Conservation (phyloP, 257 asterid genomes). For the Solanum peruvianum region DNA sequence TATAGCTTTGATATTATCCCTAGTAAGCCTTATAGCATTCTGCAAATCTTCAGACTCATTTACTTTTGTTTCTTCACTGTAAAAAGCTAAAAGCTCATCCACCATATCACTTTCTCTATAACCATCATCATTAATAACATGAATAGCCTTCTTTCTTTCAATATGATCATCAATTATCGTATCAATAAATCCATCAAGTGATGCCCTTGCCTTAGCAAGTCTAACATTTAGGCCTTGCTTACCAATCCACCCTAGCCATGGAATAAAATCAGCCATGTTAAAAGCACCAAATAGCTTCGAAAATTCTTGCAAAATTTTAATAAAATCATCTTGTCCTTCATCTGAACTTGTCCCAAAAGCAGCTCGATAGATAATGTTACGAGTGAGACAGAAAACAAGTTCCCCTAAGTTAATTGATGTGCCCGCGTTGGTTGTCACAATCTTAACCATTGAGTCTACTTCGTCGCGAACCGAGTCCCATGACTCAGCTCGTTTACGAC, state of each 20-base stretch:
- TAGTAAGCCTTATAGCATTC: slow-evolving; percentile 46
- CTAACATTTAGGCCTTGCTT: slow-evolving; percentile 48
- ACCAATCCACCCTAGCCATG: slow-evolving; percentile 59
- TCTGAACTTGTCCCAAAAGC: slow-evolving; percentile 72
- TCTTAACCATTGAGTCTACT: slow-evolving; percentile 43
- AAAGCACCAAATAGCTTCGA: slow-evolving; percentile 78
- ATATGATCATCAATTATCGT: slow-evolving; percentile 63
- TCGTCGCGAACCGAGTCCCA: slow-evolving; percentile 92
- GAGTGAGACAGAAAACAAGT: slow-evolving; percentile 60
- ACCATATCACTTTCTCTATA: slow-evolving; percentile 61
- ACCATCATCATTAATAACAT: neutral
- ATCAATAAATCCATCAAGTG: slow-evolving; percentile 76
- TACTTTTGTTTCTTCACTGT: slow-evolving; percentile 37
- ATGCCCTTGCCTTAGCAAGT: slow-evolving; percentile 38
- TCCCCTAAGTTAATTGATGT: slow-evolving; percentile 59
- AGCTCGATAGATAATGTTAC: slow-evolving; percentile 61
- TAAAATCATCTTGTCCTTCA: slow-evolving; percentile 61
- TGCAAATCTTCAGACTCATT: slow-evolving; percentile 59
- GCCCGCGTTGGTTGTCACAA: slow-evolving; percentile 24
- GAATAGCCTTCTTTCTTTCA: slow-evolving; percentile 14
- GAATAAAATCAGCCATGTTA: slow-evolving; percentile 65
- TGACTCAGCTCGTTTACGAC: slow-evolving; percentile 81
- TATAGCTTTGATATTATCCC: slow-evolving; percentile 73
- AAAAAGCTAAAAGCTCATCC: slow-evolving; percentile 74
- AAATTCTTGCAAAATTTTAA: slow-evolving; percentile 61